phyloP scores from a whole-genome alignment of 1,139 yeast species.

The Yamadazyma atlantica region DNA sequence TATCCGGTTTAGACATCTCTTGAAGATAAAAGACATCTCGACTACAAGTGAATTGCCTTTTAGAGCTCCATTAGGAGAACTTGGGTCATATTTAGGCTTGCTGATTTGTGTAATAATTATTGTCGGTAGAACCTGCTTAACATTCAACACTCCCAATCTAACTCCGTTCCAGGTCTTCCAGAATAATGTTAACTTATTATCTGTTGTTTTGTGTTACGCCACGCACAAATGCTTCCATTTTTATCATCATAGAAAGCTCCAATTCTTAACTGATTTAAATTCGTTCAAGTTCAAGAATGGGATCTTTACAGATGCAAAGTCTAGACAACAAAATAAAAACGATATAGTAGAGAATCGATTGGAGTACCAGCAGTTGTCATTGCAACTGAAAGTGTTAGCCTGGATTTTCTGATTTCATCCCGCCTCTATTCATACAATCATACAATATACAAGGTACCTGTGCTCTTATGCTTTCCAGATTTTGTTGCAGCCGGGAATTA shows the following conservation, averaged over 20 bases:
- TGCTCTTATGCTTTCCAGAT: no score
- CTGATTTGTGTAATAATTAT: conserved; percentile 10
- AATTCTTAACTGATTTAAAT: not conserved
- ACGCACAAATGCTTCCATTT: not conserved
- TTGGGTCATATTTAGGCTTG: conserved; percentile 14
- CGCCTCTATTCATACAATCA: not conserved
- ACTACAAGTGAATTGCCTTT: conserved; percentile 14
- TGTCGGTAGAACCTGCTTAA: not conserved
- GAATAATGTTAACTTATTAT: not conserved
- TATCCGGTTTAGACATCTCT: conserved; percentile 23
- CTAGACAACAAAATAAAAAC: not conserved
- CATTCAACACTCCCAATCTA: not conserved
- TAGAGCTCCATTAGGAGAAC: conserved; percentile 10
- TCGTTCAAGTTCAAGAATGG: not conserved
- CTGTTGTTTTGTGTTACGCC: not conserved
- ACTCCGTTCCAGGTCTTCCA: not conserved
- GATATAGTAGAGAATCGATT: not conserved
- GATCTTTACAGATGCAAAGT: not conserved
- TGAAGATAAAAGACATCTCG: conserved; percentile 19
- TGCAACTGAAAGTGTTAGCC: not conserved
- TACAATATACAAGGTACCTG: no score
- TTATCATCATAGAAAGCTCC: conserved; percentile 5
- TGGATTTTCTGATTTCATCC: not conserved
- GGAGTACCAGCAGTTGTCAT: not conserved
- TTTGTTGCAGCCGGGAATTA: not conserved